Conservation (phyloP, 179 eudicot species). For the Spergularia azorica region DNA sequence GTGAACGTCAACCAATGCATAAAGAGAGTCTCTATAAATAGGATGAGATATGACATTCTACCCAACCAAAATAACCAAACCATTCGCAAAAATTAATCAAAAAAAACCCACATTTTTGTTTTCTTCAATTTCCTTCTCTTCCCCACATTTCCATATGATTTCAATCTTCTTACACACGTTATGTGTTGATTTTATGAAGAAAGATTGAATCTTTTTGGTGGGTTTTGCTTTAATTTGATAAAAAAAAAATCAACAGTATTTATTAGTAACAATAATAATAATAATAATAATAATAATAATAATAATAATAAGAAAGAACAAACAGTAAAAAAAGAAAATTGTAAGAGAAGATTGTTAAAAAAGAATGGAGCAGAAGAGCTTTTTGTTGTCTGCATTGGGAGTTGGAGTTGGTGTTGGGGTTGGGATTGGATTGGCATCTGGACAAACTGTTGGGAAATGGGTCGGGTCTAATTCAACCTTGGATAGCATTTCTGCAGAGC, state of each 20-base stretch:
- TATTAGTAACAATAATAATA: too few relatives aligned
- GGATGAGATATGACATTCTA: conserved; percentile 27
- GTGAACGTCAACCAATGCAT: conserved; percentile 27
- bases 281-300: too few relatives aligned
- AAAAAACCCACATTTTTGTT: conserved; percentile 12
- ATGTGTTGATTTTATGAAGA: background rate
- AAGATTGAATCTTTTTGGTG: conserved; percentile 37
- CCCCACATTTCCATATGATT: conserved; percentile 12
- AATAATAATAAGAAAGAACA: too few relatives aligned
- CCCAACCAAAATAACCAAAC: conserved; percentile 23
- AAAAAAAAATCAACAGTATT: background rate
- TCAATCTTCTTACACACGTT: background rate
- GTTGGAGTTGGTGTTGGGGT: conserved; percentile 46
- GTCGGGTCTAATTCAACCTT: conserved; percentile 34
- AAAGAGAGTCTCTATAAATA: conserved; percentile 34
- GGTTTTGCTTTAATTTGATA: background rate
- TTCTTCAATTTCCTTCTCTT: background rate
- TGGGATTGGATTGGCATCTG: conserved; percentile 46
- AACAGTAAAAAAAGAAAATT: background rate
- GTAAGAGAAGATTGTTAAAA: background rate
- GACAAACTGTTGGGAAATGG: conserved; percentile 48
- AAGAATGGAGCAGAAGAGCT: conserved; percentile 47
- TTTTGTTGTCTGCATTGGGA: conserved; percentile 45
- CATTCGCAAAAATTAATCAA: conserved; percentile 10
- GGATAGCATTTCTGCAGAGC: conserved; percentile 58